Evolutionary conservation across 2,329 filamentous ascomycete species (phyloP).

Genomic region (Fragosphaeria purpurea): DNA sequence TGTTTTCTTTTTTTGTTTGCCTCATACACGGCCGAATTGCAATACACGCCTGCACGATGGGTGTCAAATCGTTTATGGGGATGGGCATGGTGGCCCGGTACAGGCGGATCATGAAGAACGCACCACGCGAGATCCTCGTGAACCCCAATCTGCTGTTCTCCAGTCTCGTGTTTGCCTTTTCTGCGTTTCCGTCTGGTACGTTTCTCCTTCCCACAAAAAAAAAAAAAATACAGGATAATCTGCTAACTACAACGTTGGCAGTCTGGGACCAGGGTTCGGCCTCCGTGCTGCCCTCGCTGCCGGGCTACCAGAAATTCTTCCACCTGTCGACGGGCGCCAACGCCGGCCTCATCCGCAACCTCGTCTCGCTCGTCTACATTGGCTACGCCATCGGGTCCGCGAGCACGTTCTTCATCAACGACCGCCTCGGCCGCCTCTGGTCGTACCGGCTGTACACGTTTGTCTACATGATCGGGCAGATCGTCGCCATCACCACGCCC

Average conservation of each 20-base stretch:
- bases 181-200: not conserved
- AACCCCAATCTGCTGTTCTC: not conserved
- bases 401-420: conserved; percentile 22
- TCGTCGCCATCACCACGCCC: conserved; percentile 22
- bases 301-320: conserved; percentile 8
- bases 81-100: no score
- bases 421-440: conserved; percentile 28
- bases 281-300: conserved; percentile 8
- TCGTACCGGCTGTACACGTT: conserved; percentile 28
- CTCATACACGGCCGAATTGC: no score
- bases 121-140: not conserved
- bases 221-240: no score
- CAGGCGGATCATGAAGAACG: not conserved
- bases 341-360: conserved; percentile 6
- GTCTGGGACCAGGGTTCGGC: conserved; percentile 11
- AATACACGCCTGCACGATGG: no score
- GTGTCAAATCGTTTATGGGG: no score
- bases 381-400: conserved; percentile 5
- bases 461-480: conserved; percentile 35
- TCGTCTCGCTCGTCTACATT: conserved; percentile 11
- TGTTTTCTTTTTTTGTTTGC: no score
- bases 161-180: not conserved
- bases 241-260: not conserved
- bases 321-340: conserved; percentile 11
- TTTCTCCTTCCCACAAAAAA: not conserved